Conservation (phyloP, 108 stramenopile species). For the Nitzschia palea region DNA sequence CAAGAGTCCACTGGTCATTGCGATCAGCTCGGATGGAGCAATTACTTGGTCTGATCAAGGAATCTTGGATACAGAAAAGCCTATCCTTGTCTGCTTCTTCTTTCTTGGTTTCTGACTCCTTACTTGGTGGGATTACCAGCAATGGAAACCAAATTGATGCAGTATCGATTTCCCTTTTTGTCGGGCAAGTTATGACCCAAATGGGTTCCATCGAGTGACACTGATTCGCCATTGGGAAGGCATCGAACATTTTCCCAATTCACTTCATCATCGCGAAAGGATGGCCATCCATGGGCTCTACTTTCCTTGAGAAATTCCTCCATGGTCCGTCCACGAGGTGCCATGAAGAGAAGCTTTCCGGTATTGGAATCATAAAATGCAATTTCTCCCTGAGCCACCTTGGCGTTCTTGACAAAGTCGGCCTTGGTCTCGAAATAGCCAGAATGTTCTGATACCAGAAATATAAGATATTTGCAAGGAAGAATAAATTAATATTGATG, state of each 20-base stretch:
- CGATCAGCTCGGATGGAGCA: neutral
- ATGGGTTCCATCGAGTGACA: conserved; percentile 86
- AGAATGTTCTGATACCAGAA: conserved; percentile 54
- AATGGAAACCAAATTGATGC: conserved; percentile 89
- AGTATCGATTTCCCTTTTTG: conserved; percentile 82
- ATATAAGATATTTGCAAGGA: too few relatives aligned
- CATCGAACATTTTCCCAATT: conserved; percentile 88
- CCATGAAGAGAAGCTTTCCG: conserved; percentile 71
- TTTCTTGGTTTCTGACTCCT: too few relatives aligned
- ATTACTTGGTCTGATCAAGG: conserved; percentile 59
- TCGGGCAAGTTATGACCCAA: conserved; percentile 86
- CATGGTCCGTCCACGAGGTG: conserved; percentile 62
- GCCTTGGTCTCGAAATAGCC: conserved; percentile 73
- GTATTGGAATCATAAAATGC: conserved; percentile 88
- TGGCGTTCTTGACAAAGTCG: conserved; percentile 37
- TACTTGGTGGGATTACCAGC: conserved; percentile 80
- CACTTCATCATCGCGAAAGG: conserved; percentile 54
- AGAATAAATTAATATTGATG: too few relatives aligned
- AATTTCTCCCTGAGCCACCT: conserved; percentile 34
- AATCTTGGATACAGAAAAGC: too few relatives aligned
- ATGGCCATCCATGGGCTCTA: conserved; percentile 78
- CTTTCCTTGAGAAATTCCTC: conserved; percentile 69
- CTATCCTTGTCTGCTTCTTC: too few relatives aligned
- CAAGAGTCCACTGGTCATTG: too few relatives aligned
- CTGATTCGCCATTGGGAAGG: conserved; percentile 82